Evolutionary conservation across 306 rosid genomes (phyloP), one percentile per base, ranked within the genome.

Genomic region (Dryas alaskensis): DNA sequence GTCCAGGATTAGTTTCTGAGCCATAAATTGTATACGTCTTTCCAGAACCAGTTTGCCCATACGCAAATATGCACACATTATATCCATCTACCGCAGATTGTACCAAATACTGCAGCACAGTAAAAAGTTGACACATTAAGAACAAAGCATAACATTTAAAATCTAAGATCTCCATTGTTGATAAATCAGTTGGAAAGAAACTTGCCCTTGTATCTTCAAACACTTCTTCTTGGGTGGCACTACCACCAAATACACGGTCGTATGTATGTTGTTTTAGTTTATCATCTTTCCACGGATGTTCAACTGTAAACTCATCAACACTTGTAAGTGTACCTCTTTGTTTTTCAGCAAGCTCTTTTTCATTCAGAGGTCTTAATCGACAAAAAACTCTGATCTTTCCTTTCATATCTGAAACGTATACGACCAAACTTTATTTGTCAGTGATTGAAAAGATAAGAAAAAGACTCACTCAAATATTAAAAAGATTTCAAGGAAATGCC

Each of bases 1-100:
- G 86, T 62, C 98, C 98, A 71, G 90, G 91, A 73, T 87, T 85
- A 73, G 63, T 75, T 82, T 88, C 95, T 10, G 92, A 81, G 73
- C 98, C 98, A 44, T 92, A 92, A 53, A 92, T 88, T 25, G 98
- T 92, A 76, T 84, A 92, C 7, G 98, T 92, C 86, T 92, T 92
- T 59, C 98, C 98, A 7, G 98, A 92, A 58, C 98, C 98, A 16
- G 98, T 92, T 85, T 92, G 98, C 71, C 98, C 98, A 59, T 92
- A 92, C 4, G 98, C 98, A 88, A 92, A 92, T 76, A 92, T 87
- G 83, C 96, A 92, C 10, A 92, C 96, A 69, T 92, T 92, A 85
- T 78, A 92, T 13, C 98, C 98, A 57, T 92, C 96, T 4, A 92
- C 91, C 0, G 98, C 91, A 63, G 98, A 92, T 78, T 92, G 98